These are phyloP conservation scores for Cystofilobasidium capitatum DNA, from an alignment of 768 basidiomycete genomes.

Conservation along the genomic window DNA sequence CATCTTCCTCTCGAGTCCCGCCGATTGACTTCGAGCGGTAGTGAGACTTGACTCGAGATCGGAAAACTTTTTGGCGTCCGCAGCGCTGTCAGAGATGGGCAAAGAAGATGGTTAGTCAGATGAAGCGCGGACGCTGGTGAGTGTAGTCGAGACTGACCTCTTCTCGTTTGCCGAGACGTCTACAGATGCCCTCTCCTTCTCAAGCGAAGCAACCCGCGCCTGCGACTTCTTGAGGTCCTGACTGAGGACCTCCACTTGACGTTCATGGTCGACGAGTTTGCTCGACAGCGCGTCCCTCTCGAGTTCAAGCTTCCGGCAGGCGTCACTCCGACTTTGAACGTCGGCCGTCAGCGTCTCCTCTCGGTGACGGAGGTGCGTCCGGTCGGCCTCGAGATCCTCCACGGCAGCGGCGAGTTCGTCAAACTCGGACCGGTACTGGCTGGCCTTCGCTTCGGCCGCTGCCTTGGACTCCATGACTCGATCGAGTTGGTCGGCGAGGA, in stretches of 20 bases:
- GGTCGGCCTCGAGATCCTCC: conserved; percentile 56
- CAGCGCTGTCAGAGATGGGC: conserved; percentile 6
- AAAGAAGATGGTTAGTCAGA: background rate
- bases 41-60: conserved; percentile 59
- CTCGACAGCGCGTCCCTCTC: conserved; percentile 58
- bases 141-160: conserved; percentile 43
- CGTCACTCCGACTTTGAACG: conserved; percentile 51
- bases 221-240: conserved; percentile 65
- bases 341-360: conserved; percentile 58
- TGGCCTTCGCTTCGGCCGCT: conserved; percentile 36
- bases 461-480: conserved; percentile 65
- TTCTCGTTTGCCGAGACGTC: conserved; percentile 48
- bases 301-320: conserved; percentile 51
- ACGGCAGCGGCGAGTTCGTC: conserved; percentile 22
- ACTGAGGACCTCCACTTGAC: conserved; percentile 60
- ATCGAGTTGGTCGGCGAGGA: conserved; percentile 75
- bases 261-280: conserved; percentile 59
- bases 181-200: conserved; percentile 53
- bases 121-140: background rate
- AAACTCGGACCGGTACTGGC: conserved; percentile 24
- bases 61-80: conserved; percentile 54
- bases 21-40: conserved; percentile 63
- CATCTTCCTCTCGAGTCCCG: conserved; percentile 59
- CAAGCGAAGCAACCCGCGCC: conserved; percentile 54
- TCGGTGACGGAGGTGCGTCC: conserved; percentile 54